Base-by-base conservation (phyloP, 1,284 basidiomycete genomes). In the Trichosporon asahii region DNA sequence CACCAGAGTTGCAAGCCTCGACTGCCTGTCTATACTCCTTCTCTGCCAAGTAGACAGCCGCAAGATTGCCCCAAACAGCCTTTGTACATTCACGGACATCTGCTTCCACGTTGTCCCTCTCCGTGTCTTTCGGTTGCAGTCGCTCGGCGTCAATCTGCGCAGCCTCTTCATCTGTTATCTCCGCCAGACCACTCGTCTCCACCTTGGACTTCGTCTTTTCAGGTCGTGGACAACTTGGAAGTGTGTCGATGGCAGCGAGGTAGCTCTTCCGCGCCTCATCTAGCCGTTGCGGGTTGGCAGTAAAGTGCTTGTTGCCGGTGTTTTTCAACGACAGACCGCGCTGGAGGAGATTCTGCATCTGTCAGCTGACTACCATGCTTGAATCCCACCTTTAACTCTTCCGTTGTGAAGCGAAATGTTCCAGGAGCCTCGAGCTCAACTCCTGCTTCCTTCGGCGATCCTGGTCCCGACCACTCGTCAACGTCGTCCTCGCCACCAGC, bases 1-100 rank as follows among this genome's bases (percentile, higher is more conserved):
- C 21, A 79, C 82, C 79, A 66, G 79, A 76, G 7, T 78, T 79
- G 69, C 82, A 82, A 12, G 87, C 71, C 79, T 87, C 77, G 3
- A 80, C 80, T 1, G 79, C 78, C 64, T 82, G 80, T 66, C 82
- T 85, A 23, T 85, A 84, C 40, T 80, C 75, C 29, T 76, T 77
- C 78, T 93, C 25, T 21, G 74, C 75, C 9, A 80, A 63, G 57
- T 79, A 76, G 40, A 78, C 80, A 14, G 81, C 81, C 0, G 75
- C 82, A 5, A 82, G 66, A 70, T 84, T 84, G 2, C 80, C 79
- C 75, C 76, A 81, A 60, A 78, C 76, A 4, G 80, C 79, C 65
- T 78, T 80, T 3, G 72, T 73, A 27, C 77, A 76, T 21, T 78
- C 77, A 23, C 73, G 68, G 12, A 82, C 76, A 0, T 74, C 72